Evolutionary conservation across 1,284 basidiomycete species (phyloP).

Genomic region (Irpex lacteus): DNA sequence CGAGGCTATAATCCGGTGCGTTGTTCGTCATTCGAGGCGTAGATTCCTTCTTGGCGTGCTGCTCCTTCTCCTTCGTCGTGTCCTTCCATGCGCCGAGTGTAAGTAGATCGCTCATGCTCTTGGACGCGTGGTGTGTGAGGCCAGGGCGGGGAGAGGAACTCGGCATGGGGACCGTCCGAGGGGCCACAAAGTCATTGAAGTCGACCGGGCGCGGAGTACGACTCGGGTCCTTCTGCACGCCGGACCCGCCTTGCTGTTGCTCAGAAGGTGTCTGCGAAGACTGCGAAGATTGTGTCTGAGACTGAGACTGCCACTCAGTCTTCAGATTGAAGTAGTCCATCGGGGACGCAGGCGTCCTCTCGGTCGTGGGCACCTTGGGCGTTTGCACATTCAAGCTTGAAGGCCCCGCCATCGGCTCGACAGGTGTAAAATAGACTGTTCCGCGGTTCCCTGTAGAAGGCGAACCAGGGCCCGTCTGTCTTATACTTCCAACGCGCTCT

Average conservation of each 20-base stretch:
- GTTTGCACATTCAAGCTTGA: not conserved
- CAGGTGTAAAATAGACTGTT: constrained; percentile 21
- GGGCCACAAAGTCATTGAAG: constrained; percentile 11
- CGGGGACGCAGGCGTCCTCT: constrained; percentile 15
- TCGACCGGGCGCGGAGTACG: constrained; percentile 37
- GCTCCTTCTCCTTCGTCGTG: constrained; percentile 20
- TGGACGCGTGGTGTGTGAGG: constrained; percentile 63
- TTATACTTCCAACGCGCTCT: not conserved
- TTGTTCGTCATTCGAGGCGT: constrained; percentile 3
- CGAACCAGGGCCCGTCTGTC: not conserved
- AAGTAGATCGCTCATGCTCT: constrained; percentile 52
- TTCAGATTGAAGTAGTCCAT: constrained; percentile 29
- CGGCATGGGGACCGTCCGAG: constrained; percentile 16
- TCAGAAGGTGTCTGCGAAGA: too few relatives aligned
- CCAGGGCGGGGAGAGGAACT: constrained; percentile 37
- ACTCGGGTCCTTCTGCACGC: constrained; percentile 14
- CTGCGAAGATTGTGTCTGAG: not conserved
- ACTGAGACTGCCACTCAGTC: not conserved
- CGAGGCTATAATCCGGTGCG: constrained; percentile 5
- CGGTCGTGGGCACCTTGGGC: constrained; percentile 8
- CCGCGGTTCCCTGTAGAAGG: constrained; percentile 12
- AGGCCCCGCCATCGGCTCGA: not conserved
- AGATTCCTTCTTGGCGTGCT: not conserved
- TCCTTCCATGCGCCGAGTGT: constrained; percentile 27
- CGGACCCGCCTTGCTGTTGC: not conserved